Evolutionary conservation across 352 stramenopile genomes (phyloP).

Genomic region (Thalassiosira exigua): DNA sequence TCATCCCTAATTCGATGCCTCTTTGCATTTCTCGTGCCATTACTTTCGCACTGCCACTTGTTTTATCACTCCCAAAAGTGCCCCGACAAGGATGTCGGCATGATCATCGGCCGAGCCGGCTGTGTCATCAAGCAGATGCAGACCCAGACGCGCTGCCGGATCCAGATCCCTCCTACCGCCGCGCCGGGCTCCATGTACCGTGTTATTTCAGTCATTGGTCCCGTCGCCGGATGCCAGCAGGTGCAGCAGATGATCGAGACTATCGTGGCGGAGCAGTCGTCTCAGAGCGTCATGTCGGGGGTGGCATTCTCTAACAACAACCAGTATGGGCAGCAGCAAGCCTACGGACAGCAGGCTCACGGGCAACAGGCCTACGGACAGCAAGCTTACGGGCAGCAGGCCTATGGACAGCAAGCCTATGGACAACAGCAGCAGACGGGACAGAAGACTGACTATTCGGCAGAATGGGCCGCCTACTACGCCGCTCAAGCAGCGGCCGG

Average conservation of each 20-base stretch:
- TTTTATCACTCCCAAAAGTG: conserved; percentile 34
- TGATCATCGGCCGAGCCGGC: conserved; percentile 90
- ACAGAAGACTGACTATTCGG: conserved; percentile 66
- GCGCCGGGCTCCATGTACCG: conserved; percentile 70
- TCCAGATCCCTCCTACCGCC: conserved; percentile 82
- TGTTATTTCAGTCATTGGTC: conserved; percentile 75
- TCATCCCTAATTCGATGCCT: conserved; percentile 7
- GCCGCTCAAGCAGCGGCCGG: conserved; percentile 47
- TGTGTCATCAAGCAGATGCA: conserved; percentile 97
- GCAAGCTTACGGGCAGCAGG: conserved; percentile 37
- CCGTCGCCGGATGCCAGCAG: conserved; percentile 66
- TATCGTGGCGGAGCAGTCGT: conserved; percentile 80
- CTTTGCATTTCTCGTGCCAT: conserved; percentile 12
- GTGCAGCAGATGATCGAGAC: conserved; percentile 77
- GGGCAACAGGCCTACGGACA: conserved; percentile 41
- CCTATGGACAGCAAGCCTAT: conserved; percentile 47
- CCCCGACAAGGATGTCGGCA: conserved; percentile 92
- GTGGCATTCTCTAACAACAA: conserved; percentile 52
- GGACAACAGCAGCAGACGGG: conserved; percentile 27
- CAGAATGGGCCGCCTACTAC: conserved; percentile 77
- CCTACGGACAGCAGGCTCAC: conserved; percentile 57
- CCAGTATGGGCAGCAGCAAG: conserved; percentile 64
- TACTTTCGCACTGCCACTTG: conserved; percentile 15
- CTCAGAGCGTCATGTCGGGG: conserved; percentile 72
- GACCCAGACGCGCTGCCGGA: conserved; percentile 65